Conservation (phyloP, 2,329 filamentous ascomycete species). For the Fusarium sp. region DNA sequence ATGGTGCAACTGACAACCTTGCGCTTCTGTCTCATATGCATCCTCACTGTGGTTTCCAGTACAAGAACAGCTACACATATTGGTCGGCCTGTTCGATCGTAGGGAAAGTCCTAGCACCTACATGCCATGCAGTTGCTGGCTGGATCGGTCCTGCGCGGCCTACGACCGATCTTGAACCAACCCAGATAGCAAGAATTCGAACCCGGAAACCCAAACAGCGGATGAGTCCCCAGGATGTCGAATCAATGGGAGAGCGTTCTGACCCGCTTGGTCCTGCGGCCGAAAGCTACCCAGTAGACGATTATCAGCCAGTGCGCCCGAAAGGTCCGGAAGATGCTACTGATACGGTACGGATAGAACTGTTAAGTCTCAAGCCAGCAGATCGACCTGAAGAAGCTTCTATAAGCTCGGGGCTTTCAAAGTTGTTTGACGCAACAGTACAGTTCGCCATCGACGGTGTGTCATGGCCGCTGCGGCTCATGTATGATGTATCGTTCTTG, state of each 20-base stretch:
- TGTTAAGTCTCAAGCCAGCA: slow-evolving; percentile 70
- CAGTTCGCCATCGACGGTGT: slow-evolving; percentile 73
- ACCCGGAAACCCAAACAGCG: slow-evolving; percentile 68
- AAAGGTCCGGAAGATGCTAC: slow-evolving; percentile 66
- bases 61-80: slow-evolving; percentile 79
- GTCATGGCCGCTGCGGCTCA: slow-evolving; percentile 73
- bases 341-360: slow-evolving; percentile 77
- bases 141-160: slow-evolving; percentile 81
- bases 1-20: slow-evolving; percentile 73
- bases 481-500: slow-evolving; percentile 75
- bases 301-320: slow-evolving; percentile 73
- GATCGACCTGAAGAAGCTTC: slow-evolving; percentile 44
- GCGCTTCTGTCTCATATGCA: slow-evolving; percentile 76
- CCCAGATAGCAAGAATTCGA: slow-evolving; percentile 77
- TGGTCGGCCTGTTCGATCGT: slow-evolving; percentile 80
- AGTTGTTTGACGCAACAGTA: slow-evolving; percentile 70
- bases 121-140: slow-evolving; percentile 76
- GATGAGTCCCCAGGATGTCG: slow-evolving; percentile 70
- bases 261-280: slow-evolving; percentile 76
- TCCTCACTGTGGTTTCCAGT: slow-evolving; percentile 80
- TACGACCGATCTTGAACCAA: slow-evolving; percentile 73
- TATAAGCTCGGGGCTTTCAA: slow-evolving; percentile 52
- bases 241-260: slow-evolving; percentile 74
- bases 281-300: slow-evolving; percentile 72
- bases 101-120: slow-evolving; percentile 80